Evolutionary conservation across 129 eudicot species (phyloP), one percentile per base, ranked within the genome.

Genomic region (Glebionis coronaria): DNA sequence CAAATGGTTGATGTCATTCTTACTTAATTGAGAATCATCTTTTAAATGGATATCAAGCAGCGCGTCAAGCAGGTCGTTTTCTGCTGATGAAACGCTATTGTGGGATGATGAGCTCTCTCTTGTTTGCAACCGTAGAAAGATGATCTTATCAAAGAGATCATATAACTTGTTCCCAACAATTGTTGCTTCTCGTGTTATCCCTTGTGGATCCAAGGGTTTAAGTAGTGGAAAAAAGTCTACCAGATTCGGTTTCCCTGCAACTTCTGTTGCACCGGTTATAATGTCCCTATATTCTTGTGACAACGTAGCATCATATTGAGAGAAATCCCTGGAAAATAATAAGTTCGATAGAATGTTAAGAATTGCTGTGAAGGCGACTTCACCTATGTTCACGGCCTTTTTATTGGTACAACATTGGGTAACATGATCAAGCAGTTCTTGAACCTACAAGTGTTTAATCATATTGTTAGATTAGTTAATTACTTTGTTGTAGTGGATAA

Each of bases 351-450:
- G 45, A 29, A 59, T 5, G 40, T 59, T 59, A 28, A 59, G 10
- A 12, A 12, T n/a, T 11, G 64, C 13, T 1, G 64, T 29, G 35
- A 29, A 59, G 12, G 40, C 45, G 4, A 15, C 44, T 59, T 12
- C 44, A 1, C 83, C 75, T 1, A 84, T 56, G 38, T 74, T 75
- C 27, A 84, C 70, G 0, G 65, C 64, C 21, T 44, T 31, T 7
- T 78, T 65, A 5, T 15, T 55, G 21, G 19, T 19, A 13, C 68
- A 38, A 68, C 86, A 75, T 2, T 25, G 13, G 0, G 45, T 52
- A 55, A 61, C 58, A 18, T 70, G 18, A 49, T 70, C 67, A 23
- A 70, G 47, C 27, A 70, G 75, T 28, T 70, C 40, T 13, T 14
- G 44, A 1, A 70, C 52, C 54, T 56, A 12, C 9, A 56, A 56